Conservation (phyloP, 257 asterid genomes). For the Anisodus acutangulus region DNA sequence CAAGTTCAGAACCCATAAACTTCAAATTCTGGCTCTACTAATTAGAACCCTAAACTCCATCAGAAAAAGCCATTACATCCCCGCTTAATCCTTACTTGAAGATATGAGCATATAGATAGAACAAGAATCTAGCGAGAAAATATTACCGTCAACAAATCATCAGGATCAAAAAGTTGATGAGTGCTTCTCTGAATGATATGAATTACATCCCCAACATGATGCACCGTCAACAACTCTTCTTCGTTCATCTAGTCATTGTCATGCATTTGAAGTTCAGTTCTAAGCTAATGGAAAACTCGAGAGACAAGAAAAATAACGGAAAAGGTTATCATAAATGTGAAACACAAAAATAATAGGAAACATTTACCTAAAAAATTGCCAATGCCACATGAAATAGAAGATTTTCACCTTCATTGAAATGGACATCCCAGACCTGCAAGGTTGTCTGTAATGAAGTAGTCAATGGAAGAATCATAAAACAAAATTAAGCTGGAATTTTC, state of each 20-base stretch:
- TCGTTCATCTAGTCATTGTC: slow-evolving; percentile 73
- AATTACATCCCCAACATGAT: slow-evolving; percentile 93
- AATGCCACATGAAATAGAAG: slow-evolving; percentile 82
- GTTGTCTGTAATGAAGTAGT: slow-evolving; percentile 68
- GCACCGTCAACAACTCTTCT: slow-evolving; percentile 71
- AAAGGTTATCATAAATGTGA: background rate
- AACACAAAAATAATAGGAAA: background rate
- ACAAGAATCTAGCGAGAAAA: background rate
- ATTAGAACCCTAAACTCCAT: background rate
- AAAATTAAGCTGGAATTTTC: background rate
- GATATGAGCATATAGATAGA: background rate
- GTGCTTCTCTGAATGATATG: slow-evolving; percentile 83
- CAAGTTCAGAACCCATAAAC: background rate
- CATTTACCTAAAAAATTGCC: slow-evolving; percentile 80
- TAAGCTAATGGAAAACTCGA: slow-evolving; percentile 10
- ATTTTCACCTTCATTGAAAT: slow-evolving; percentile 94
- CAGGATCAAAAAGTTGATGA: slow-evolving; percentile 93
- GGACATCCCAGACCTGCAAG: slow-evolving; percentile 94
- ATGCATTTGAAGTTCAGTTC: slow-evolving; percentile 1
- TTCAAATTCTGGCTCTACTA: background rate
- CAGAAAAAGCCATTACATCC: background rate
- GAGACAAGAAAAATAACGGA: background rate
- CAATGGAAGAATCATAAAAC: slow-evolving; percentile 29
- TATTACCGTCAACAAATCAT: slow-evolving; percentile 77
- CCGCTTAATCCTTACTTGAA: slow-evolving; percentile 2